Conservation (phyloP, 495 filamentous ascomycete species). For the Rhizodiscina lignyota region DNA sequence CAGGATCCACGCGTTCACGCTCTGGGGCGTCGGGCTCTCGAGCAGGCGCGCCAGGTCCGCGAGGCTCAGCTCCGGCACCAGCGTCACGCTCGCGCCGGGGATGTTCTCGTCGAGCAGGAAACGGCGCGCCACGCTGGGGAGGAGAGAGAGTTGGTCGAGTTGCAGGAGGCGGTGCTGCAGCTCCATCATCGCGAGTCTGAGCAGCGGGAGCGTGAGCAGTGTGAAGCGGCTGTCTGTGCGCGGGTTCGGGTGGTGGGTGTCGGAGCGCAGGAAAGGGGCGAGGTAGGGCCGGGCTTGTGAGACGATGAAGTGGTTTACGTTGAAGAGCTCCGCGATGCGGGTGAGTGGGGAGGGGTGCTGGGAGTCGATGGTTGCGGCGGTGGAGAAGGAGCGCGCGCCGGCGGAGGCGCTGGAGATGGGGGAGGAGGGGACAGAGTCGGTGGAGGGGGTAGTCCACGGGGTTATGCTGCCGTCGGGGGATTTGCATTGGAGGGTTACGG, state of each 20-base stretch:
- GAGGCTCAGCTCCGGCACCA: slow-evolving; percentile 64
- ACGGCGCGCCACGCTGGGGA: slow-evolving; percentile 52
- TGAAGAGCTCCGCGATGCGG: slow-evolving; percentile 82
- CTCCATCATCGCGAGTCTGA: slow-evolving; percentile 56
- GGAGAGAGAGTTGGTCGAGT: slow-evolving; percentile 56
- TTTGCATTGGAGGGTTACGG: slow-evolving; percentile 67
- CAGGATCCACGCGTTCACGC: slow-evolving; percentile 70
- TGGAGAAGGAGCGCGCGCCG: slow-evolving; percentile 19
- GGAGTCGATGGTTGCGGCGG: background rate
- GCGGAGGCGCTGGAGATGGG: slow-evolving; percentile 52
- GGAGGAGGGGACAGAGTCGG: slow-evolving; percentile 51
- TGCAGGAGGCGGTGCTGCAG: slow-evolving; percentile 69
- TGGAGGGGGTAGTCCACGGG: slow-evolving; percentile 58
- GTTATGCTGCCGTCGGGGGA: slow-evolving; percentile 59
- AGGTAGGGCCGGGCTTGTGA: slow-evolving; percentile 65
- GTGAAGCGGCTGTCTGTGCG: slow-evolving; percentile 11
- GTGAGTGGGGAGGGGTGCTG: slow-evolving; percentile 52
- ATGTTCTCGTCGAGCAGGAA: slow-evolving; percentile 80
- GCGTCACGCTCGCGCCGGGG: slow-evolving; percentile 61
- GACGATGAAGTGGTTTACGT: slow-evolving; percentile 79
- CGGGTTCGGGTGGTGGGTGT: slow-evolving; percentile 44
- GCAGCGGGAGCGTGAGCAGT: slow-evolving; percentile 42
- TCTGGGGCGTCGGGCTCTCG: slow-evolving; percentile 59
- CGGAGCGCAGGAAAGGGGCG: slow-evolving; percentile 68
- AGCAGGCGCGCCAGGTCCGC: slow-evolving; percentile 60